These are phyloP conservation scores for Corrigiola litoralis DNA, from an alignment of 179 eudicot species.

Conservation along the genomic window DNA sequence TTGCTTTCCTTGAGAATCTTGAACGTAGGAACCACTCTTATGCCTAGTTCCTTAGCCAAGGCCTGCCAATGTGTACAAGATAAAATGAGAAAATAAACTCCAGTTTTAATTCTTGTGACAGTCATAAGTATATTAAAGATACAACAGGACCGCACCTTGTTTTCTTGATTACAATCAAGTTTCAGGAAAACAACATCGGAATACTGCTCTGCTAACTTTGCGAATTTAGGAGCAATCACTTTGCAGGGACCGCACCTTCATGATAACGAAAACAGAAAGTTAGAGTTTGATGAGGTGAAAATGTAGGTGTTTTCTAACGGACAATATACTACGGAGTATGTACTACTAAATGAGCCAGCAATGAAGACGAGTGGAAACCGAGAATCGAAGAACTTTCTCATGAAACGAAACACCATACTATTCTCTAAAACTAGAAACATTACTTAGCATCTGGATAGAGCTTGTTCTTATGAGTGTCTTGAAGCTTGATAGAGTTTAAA, in stretches of 20 bases:
- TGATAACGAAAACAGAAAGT: constrained; percentile 2
- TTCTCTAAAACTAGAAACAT: too few species aligned
- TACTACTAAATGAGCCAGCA: not conserved
- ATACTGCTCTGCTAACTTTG: constrained; percentile 64
- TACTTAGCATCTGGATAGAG: too few species aligned
- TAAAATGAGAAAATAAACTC: not conserved
- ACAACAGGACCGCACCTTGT: constrained; percentile 47
- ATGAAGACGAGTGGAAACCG: not conserved
- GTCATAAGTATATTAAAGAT: not conserved
- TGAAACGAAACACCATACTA: too few species aligned
- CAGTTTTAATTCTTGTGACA: not conserved
- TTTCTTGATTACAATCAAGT: constrained; percentile 93
- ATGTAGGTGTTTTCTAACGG: not conserved
- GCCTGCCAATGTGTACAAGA: constrained; percentile 42
- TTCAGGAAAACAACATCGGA: constrained; percentile 70
- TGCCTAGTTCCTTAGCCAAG: constrained; percentile 90
- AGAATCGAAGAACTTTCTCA: not conserved
- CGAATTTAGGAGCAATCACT: constrained; percentile 77
- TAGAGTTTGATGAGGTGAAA: not conserved
- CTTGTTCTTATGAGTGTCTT: too few species aligned
- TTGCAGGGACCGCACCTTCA: constrained; percentile 96
- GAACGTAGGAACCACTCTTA: constrained; percentile 93
- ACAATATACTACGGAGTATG: not conserved
- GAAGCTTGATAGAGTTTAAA: too few species aligned
- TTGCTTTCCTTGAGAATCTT: constrained; percentile 70